phyloP scores from a whole-genome alignment of 2,329 filamentous ascomycete species.

The Exophiala dermatitidis region DNA sequence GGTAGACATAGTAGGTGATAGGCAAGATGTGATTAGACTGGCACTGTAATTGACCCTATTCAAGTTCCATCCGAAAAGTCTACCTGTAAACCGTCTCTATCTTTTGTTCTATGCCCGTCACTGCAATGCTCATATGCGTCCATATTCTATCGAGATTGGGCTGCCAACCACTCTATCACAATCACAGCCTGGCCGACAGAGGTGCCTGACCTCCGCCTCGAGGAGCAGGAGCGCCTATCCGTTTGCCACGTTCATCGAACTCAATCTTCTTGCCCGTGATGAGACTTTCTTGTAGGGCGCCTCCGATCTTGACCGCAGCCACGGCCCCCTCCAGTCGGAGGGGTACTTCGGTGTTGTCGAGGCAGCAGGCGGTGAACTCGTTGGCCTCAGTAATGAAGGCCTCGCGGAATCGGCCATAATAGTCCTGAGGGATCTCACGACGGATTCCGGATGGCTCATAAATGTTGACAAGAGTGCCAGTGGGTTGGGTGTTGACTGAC shows the following conservation, averaged over 20 bases:
- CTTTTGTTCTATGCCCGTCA: not conserved
- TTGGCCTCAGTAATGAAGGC: conserved; percentile 59
- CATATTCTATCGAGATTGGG: not conserved
- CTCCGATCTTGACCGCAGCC: conserved; percentile 52
- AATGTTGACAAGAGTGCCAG: conserved; percentile 49
- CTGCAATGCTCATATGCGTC: not conserved
- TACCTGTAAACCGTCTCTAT: not conserved
- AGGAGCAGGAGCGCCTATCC: conserved; percentile 27
- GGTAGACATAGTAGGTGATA: too few species aligned
- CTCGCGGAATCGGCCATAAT: conserved; percentile 56
- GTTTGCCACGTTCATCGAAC: conserved; percentile 51
- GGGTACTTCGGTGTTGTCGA: conserved; percentile 51
- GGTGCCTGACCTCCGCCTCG: not conserved
- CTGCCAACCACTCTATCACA: not conserved
- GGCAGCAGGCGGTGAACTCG: conserved; percentile 54
- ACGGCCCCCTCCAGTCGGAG: conserved; percentile 53
- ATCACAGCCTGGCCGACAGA: conserved; percentile 11
- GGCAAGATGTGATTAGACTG: too few species aligned
- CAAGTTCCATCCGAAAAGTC: too few species aligned
- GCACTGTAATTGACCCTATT: too few species aligned
- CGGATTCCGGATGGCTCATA: conserved; percentile 49
- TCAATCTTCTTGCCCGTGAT: conserved; percentile 50
- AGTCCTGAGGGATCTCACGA: conserved; percentile 54
- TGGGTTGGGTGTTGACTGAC: conserved; percentile 53
- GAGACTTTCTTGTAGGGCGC: conserved; percentile 52